These are phyloP conservation scores for Brasilioporus rufonigricans DNA, from an alignment of 768 basidiomycete genomes.

Conservation along the genomic window DNA sequence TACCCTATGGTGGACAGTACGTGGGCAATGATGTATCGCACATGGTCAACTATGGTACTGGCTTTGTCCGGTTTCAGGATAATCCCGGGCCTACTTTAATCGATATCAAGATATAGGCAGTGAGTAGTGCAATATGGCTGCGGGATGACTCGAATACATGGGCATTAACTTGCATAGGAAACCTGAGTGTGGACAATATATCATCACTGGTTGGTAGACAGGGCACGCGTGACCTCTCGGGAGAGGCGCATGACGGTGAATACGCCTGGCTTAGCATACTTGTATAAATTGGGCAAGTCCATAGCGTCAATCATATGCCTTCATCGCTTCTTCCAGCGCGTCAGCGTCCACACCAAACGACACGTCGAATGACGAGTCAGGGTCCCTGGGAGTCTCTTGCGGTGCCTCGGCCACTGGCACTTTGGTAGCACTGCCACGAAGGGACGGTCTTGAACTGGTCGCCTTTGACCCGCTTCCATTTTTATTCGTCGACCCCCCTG, in stretches of 20 bases:
- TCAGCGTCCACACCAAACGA: constrained; percentile 32
- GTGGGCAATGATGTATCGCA: too few relatives aligned
- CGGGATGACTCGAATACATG: background rate
- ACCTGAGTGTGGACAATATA: constrained; percentile 6
- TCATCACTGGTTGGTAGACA: background rate
- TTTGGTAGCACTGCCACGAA: background rate
- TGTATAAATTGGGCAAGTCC: background rate
- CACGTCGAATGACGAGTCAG: constrained; percentile 33
- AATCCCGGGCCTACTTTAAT: too few relatives aligned
- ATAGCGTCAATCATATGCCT: constrained; percentile 24
- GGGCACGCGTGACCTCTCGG: background rate
- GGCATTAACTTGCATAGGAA: background rate
- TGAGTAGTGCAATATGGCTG: background rate
- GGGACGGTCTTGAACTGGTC: background rate
- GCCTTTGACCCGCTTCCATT: constrained; percentile 2
- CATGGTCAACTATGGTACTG: too few relatives aligned
- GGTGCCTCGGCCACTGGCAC: background rate
- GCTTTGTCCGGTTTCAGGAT: too few relatives aligned
- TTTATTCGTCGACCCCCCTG: background rate
- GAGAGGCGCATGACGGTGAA: background rate
- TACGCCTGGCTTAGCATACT: background rate
- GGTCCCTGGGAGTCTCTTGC: constrained; percentile 4
- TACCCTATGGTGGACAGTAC: too few relatives aligned
- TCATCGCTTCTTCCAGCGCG: constrained; percentile 32
- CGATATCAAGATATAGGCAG: background rate